Evolutionary conservation across 352 stramenopile genomes (phyloP).

Genomic region (Pilasporangium apinafurcum): DNA sequence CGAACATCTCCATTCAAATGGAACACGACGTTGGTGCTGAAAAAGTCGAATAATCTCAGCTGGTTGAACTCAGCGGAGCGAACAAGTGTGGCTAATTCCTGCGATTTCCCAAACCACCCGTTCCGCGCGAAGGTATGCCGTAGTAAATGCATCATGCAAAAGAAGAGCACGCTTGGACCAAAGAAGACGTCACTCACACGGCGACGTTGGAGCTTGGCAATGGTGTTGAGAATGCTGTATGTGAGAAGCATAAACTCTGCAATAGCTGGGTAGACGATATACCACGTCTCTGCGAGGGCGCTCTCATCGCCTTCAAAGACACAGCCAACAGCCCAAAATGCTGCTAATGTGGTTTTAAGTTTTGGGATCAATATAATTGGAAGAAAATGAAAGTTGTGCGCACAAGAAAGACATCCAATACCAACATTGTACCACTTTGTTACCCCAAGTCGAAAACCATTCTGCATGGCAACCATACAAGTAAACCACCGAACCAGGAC

Average conservation of each 20-base stretch:
- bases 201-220: conserved; percentile 7
- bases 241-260: conserved; percentile 13
- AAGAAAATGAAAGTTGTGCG: conserved; percentile 12
- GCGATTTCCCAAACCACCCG: conserved; percentile 2
- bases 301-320: conserved; percentile 8
- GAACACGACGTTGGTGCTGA: conserved; percentile 1
- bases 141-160: conserved; percentile 14
- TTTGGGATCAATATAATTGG: conserved; percentile 12
- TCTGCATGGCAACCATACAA: conserved; percentile 14
- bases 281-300: conserved; percentile 13
- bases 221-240: conserved; percentile 19
- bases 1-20: conserved; percentile 6
- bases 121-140: conserved; percentile 1
- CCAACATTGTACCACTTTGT: conserved; percentile 5
- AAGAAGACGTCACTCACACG: conserved; percentile 15
- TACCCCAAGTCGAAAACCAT: conserved; percentile 1
- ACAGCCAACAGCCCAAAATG: conserved; percentile 10
- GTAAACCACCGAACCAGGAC: conserved; percentile 21
- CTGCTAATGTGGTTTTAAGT: conserved; percentile 8
- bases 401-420: conserved; percentile 9
- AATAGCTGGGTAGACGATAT: conserved; percentile 17
- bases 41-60: background rate
- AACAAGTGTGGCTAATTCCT: background rate
- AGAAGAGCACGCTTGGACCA: conserved; percentile 8
- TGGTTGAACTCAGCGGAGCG: conserved; percentile 6